Evolutionary conservation across 495 filamentous ascomycete genomes (phyloP).

Genomic region (Annulohypoxylon maeteangense): DNA sequence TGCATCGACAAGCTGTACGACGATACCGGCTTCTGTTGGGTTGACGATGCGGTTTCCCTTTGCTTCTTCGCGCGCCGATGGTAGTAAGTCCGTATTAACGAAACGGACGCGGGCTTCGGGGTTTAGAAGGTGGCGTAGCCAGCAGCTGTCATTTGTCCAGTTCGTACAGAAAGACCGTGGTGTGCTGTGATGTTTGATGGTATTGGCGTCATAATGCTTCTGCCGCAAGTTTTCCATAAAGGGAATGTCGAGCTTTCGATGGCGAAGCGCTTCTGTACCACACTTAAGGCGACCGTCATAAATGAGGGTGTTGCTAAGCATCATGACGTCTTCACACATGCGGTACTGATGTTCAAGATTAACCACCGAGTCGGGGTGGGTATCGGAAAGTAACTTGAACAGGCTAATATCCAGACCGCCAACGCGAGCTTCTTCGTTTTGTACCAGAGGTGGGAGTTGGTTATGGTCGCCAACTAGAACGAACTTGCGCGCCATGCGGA

Average conservation of each 20-base stretch:
- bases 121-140: slow-evolving; percentile 80
- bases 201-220: slow-evolving; percentile 63
- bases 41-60: slow-evolving; percentile 89
- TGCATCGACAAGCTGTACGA: slow-evolving; percentile 78
- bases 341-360: slow-evolving; percentile 96
- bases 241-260: slow-evolving; percentile 67
- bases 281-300: slow-evolving; percentile 91
- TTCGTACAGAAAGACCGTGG: slow-evolving; percentile 63
- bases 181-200: slow-evolving; percentile 46
- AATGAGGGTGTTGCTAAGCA: slow-evolving; percentile 90
- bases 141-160: slow-evolving; percentile 68
- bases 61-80: slow-evolving; percentile 71
- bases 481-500: slow-evolving; percentile 92
- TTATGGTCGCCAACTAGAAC: slow-evolving; percentile 96
- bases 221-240: slow-evolving; percentile 63
- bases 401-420: slow-evolving; percentile 92
- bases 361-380: slow-evolving; percentile 85
- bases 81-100: slow-evolving; percentile 85
- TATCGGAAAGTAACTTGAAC: slow-evolving; percentile 91
- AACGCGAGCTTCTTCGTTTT: slow-evolving; percentile 84
- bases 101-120: slow-evolving; percentile 80
- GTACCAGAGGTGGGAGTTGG: slow-evolving; percentile 92
- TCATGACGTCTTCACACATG: slow-evolving; percentile 98
- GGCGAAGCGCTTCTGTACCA: slow-evolving; percentile 79
- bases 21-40: slow-evolving; percentile 77